Percentiles rank a stretch among this genome's conserved stretches.
phyloP scores from a whole-genome alignment of 2,329 filamentous ascomycete genomes.

The Aspergillus nomiae region DNA sequence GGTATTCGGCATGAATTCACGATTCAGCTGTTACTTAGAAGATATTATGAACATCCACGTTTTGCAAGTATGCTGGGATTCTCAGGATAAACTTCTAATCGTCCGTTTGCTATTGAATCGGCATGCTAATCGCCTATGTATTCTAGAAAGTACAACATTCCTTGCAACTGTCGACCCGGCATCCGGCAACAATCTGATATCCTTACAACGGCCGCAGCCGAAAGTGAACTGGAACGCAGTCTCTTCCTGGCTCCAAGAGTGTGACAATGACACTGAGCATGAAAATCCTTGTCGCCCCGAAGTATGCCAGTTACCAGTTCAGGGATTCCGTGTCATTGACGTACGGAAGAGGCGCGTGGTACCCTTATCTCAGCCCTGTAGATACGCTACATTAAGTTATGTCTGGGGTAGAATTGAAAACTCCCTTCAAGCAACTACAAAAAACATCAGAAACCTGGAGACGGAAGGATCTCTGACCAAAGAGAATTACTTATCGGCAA shows the following conservation, averaged over 20 bases:
- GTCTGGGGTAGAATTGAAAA: neutral
- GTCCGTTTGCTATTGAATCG: neutral
- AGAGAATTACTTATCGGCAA: neutral
- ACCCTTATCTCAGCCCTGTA: neutral
- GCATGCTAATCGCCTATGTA: neutral
- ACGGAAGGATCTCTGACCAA: neutral
- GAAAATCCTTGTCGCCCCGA: neutral
- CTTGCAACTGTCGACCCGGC: neutral
- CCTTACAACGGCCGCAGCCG: neutral
- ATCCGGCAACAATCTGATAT: neutral
- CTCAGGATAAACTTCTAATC: neutral
- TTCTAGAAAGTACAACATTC: neutral
- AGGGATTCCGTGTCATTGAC: neutral
- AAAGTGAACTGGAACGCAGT: neutral
- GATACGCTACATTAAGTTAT: slow-evolving; percentile 4
- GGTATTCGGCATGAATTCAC: too few relatives aligned
- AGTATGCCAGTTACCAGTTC: neutral
- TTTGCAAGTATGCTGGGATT: too few relatives aligned
- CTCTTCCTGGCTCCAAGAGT: neutral
- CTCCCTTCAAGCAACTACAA: neutral
- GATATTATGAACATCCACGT: too few relatives aligned
- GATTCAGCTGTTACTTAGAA: too few relatives aligned
- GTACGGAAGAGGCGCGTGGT: neutral
- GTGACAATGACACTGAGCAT: neutral
- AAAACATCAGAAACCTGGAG: neutral